These are phyloP conservation scores for Clarireedia homoeocarpa DNA, from an alignment of 2,329 filamentous ascomycete species.

Conservation along the genomic window DNA sequence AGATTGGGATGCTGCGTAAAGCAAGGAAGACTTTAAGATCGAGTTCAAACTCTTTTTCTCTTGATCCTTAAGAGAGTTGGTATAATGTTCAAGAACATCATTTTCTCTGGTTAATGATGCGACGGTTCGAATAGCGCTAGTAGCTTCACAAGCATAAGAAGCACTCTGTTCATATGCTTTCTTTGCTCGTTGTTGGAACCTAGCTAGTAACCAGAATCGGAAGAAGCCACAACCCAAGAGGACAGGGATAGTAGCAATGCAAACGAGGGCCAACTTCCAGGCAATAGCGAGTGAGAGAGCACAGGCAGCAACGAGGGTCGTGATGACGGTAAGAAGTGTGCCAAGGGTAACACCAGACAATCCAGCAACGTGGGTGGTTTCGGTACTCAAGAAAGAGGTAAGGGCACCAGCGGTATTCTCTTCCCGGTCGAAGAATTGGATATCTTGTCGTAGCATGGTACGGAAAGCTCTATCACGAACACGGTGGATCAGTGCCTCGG, in stretches of 20 bases:
- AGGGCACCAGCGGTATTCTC: slow-evolving; percentile 85
- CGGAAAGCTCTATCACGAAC: slow-evolving; percentile 79
- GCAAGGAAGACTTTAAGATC: slow-evolving; percentile 64
- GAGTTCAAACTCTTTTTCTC: slow-evolving; percentile 62
- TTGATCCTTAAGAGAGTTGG: slow-evolving; percentile 56
- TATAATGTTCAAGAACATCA: slow-evolving; percentile 71
- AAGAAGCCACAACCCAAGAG: slow-evolving; percentile 77
- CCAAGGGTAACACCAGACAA: slow-evolving; percentile 83
- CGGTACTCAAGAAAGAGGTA: slow-evolving; percentile 80
- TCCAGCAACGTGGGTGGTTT: slow-evolving; percentile 82
- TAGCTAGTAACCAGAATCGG: slow-evolving; percentile 75
- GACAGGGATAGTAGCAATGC: slow-evolving; percentile 69
- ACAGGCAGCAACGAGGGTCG: slow-evolving; percentile 71
- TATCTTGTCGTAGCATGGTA: slow-evolving; percentile 84
- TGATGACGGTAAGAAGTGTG: slow-evolving; percentile 71
- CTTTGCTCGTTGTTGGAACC: slow-evolving; percentile 74
- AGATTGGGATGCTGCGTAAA: slow-evolving; percentile 82
- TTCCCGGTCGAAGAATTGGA: slow-evolving; percentile 82
- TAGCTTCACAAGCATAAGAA: slow-evolving; percentile 85
- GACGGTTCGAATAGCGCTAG: slow-evolving; percentile 88
- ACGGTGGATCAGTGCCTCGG: slow-evolving; percentile 76
- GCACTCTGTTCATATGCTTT: slow-evolving; percentile 73
- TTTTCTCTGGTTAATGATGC: slow-evolving; percentile 81
- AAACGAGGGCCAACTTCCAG: slow-evolving; percentile 84
- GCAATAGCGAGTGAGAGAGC: slow-evolving; percentile 65